Base-by-base conservation (phyloP, 306 rosid species). In the Corylus americana region DNA sequence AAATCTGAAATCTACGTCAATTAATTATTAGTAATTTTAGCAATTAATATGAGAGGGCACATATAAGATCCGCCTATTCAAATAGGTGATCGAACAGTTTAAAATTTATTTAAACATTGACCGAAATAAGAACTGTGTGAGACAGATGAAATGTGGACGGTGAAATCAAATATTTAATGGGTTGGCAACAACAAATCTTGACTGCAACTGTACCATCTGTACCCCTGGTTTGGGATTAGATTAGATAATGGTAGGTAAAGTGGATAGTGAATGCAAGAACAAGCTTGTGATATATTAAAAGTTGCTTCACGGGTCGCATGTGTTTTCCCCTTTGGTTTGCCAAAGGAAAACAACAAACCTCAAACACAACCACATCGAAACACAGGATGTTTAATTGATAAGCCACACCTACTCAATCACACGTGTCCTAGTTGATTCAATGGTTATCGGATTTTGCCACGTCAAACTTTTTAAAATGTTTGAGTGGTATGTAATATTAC, bases 241-340 rank as follows among this genome's bases (percentile, higher is more conserved):
- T 74, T 66, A 53, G 83, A 44, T 31, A 14, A 69, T 54, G 70
- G 31, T 18, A 22, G 83, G 37, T 64, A 61, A 49, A 75, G 18
- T 1, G 11, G 51, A 54, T 61, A 29, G 64, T 72, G 55, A 75
- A 51, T 74, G 17, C 71, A 39, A 59, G n/a, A 44, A 25, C 42
- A 58, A 59, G 37, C 81, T 55, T 83, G 80, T 83, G 86, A 83
- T 79, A 53, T 18, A 57, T 45, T 20, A 74, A 74, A 49, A 61
- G 71, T 42, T 7, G 47, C 45, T 78, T 86, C 94, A 88, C 94
- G 84, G 58, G 92, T 47, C 84, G 63, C 92, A 54, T 87, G 92
- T 78, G 80, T 55, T 76, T 70, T 77, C 68, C 55, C 77, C 79
- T 78, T 59, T 35, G 7, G 51, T 70, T 39, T 62, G 74, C 16